Evolutionary conservation across 306 rosid genomes (phyloP).

Genomic region (Sechiopsis laciniata): DNA sequence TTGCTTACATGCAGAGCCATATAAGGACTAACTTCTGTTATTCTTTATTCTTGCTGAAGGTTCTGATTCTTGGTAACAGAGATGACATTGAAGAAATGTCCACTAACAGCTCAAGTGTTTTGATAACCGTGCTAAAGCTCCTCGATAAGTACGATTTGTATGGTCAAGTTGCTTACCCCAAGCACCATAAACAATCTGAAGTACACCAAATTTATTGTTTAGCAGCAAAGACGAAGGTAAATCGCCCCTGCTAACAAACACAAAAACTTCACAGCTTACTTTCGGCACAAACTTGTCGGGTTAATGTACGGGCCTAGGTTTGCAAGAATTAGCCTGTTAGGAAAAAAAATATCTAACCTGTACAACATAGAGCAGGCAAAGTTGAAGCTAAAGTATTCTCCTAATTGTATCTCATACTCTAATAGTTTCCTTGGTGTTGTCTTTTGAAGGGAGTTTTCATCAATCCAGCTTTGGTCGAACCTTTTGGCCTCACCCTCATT

Average conservation of each 20-base stretch:
- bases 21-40: slow-evolving; percentile 21
- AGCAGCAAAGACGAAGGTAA: slow-evolving; percentile 80
- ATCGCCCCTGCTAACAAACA: slow-evolving; percentile 1
- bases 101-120: slow-evolving; percentile 55
- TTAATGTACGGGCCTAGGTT: slow-evolving; percentile 1
- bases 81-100: slow-evolving; percentile 74
- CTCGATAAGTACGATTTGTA: slow-evolving; percentile 73
- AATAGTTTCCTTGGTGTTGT: slow-evolving; percentile 13
- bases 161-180: slow-evolving; percentile 82
- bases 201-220: slow-evolving; percentile 76
- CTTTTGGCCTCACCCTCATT: slow-evolving; percentile 78
- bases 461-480: slow-evolving; percentile 85
- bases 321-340: background rate
- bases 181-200: slow-evolving; percentile 76
- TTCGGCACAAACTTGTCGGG: background rate
- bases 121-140: slow-evolving; percentile 60
- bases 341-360: background rate
- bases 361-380: background rate
- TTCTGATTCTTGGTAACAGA: slow-evolving; percentile 78
- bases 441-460: slow-evolving; percentile 73
- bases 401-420: background rate
- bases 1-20: background rate
- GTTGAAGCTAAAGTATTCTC: background rate
- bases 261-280: background rate
- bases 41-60: slow-evolving; percentile 35